Evolutionary conservation across 257 asterid genomes (phyloP), one percentile per base, ranked within the genome.

Genomic region (Salvia miltiorrhiza): DNA sequence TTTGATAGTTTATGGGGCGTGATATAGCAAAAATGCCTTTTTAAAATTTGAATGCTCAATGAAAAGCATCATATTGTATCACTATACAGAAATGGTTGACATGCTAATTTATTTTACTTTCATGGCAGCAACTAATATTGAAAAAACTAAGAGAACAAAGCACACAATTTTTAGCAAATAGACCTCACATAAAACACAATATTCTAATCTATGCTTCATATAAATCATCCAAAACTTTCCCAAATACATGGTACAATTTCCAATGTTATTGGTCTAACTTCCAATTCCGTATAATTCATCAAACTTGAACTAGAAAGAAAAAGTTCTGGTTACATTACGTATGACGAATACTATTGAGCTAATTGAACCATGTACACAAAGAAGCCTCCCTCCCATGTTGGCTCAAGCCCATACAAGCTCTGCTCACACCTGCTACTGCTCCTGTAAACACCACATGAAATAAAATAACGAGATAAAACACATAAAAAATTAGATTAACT

Each of bases 351-450:
- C 56, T 39, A 67, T 62, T 21, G 59, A 39, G 65, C 64, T 64
- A 33, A 14, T 33, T 63, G 58, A 52, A 57, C 71, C 65, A 84
- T 88, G 79, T 86, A 82, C 87, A 82, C 4, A 65, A 12, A n/a
- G n/a, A n/a, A n/a, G n/a, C n/a, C n/a, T n/a, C n/a, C 73, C 83
- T 63, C 59, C 47, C 33, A 67, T 30, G 7, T 7, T 19, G 66
- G 54, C 39, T 81, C 78, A 93, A 26, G 88, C 95, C 89, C 90
- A 74, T 12, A 82, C 95, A 56, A 93, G 94, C 79, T 88, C 96
- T 72, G 76, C 94, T 58, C 85, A 96, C 62, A 71, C 85, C 67
- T 82, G 80, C 58, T 74, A 87, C 69, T 80, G 91, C 70, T 79
- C 86, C 33, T 76, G 89, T n/a, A n/a, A n/a, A n/a, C n/a, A n/a